phyloP scores from a whole-genome alignment of 2,329 filamentous ascomycete genomes.

The Cryphonectria radicalis region DNA sequence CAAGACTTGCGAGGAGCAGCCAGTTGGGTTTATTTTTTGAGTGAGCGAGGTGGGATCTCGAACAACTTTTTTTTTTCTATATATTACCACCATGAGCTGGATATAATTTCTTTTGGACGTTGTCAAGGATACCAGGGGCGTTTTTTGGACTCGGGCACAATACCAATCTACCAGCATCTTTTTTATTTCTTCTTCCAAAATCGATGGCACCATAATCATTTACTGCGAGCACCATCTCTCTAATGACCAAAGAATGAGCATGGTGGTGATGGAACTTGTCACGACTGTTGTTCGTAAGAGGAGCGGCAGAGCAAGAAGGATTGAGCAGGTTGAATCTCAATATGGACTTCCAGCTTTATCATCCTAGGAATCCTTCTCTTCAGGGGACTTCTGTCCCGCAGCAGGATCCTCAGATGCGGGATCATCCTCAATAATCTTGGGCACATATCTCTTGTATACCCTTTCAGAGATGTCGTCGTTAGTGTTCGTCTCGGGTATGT shows the following conservation, averaged over 20 bases:
- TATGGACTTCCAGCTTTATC: neutral
- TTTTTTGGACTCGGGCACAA: neutral
- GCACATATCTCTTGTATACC: conserved; percentile 5
- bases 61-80: neutral
- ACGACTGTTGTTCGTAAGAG: neutral
- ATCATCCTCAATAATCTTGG: conserved; percentile 9
- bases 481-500: neutral
- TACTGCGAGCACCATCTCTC: neutral
- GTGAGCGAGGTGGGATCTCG: neutral
- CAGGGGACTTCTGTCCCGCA: neutral
- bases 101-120: neutral
- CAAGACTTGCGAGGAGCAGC: neutral
- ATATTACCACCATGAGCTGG: neutral
- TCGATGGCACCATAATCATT: neutral
- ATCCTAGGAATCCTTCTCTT: neutral
- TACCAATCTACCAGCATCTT: neutral
- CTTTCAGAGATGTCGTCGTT: neutral
- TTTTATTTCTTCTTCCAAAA: neutral
- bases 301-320: neutral
- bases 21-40: too few relatives aligned
- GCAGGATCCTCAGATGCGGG: neutral
- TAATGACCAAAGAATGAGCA: neutral
- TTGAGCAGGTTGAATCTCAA: neutral
- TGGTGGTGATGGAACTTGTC: neutral
- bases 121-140: conserved; percentile 21